phyloP scores from a whole-genome alignment of 2,329 filamentous ascomycete species.

The Aspergillus unguis region DNA sequence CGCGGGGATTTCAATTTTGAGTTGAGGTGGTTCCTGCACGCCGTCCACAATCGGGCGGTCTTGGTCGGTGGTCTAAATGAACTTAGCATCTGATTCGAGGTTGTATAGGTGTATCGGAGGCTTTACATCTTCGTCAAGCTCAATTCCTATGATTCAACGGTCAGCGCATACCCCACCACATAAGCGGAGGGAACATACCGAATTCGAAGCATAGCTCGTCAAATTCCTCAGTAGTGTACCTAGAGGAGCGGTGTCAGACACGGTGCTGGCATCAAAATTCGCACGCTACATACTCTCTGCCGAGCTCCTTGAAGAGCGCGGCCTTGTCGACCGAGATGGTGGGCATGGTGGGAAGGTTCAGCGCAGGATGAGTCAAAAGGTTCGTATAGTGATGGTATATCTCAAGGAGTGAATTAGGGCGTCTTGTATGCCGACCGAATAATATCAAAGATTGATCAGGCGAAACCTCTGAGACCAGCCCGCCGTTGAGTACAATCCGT shows the following conservation, averaged over 20 bases:
- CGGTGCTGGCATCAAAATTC: neutral
- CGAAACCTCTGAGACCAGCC: slow-evolving; percentile 3
- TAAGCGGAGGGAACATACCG: slow-evolving; percentile 48
- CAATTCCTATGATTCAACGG: slow-evolving; percentile 58
- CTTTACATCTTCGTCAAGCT: slow-evolving; percentile 83
- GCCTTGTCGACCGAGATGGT: slow-evolving; percentile 97
- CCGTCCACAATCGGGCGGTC: slow-evolving; percentile 72
- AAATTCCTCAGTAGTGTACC: slow-evolving; percentile 89
- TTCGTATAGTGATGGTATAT: slow-evolving; percentile 3
- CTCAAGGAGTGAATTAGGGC: slow-evolving; percentile 2
- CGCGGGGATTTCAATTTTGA: slow-evolving; percentile 97
- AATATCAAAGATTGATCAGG: neutral
- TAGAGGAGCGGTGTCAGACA: slow-evolving; percentile 33
- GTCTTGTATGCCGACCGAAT: neutral
- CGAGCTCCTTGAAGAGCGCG: slow-evolving; percentile 87
- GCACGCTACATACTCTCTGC: slow-evolving; percentile 64
- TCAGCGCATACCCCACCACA: slow-evolving; percentile 32
- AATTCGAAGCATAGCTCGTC: slow-evolving; percentile 99
- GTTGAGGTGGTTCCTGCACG: slow-evolving; percentile 80
- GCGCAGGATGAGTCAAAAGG: slow-evolving; percentile 16
- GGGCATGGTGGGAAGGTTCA: slow-evolving; percentile 65
- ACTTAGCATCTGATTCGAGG: slow-evolving; percentile 24
- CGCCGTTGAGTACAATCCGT: neutral
- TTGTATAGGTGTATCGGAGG: slow-evolving; percentile 9
- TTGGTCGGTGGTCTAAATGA: slow-evolving; percentile 62